Base-by-base conservation (phyloP, 495 filamentous ascomycete species). In the Penicillium crystallinum region DNA sequence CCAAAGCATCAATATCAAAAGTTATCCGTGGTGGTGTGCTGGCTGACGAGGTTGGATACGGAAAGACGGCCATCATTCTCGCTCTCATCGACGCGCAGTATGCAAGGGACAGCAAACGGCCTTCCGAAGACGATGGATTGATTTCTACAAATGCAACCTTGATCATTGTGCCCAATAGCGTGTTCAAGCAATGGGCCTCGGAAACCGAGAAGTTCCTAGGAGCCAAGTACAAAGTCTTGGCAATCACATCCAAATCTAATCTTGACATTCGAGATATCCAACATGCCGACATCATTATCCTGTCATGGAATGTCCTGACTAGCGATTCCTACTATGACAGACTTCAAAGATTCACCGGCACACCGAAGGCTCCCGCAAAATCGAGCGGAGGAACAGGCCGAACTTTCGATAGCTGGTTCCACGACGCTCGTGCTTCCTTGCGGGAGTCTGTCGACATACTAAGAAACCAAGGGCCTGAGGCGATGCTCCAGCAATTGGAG, bases 11-110 rank as follows among this genome's bases (percentile, higher is more conserved):
- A 4, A 55, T 57, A 10, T 41, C 66, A 1, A 68, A 79, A 30
- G 61, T 52, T 8, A 58, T 82, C 47, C 76, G 72, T 7, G 90
- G 90, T 19, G 90, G 90, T 14, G 74, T 93, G 21, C 72, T 90
- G 1, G 87, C 87, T 4, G 86, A 92, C 54, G 76, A 88, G 45
- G 84, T 90, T 36, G 87, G 87, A 9, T 93, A 87, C 61, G 90
- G 90, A 1, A 96, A 96, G 59, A 96, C 90, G 0, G 80, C 86
- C 3, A 76, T 82, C n/a, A 80, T 77, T 1, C 73, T 95, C 8
- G 87, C 77, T 0, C 65, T 93, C 17, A 80, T 89, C 18, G 80
- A 85, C 37, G 45, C 56, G 9, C 76, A 79, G 46, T 53, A 66
- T 18, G 19, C 62, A 5, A 59, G 51, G 50, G 49, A 57, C 18